These are phyloP conservation scores for Gracilaria gracilis DNA, from an alignment of 23 red algal species.

Conservation along the genomic window DNA sequence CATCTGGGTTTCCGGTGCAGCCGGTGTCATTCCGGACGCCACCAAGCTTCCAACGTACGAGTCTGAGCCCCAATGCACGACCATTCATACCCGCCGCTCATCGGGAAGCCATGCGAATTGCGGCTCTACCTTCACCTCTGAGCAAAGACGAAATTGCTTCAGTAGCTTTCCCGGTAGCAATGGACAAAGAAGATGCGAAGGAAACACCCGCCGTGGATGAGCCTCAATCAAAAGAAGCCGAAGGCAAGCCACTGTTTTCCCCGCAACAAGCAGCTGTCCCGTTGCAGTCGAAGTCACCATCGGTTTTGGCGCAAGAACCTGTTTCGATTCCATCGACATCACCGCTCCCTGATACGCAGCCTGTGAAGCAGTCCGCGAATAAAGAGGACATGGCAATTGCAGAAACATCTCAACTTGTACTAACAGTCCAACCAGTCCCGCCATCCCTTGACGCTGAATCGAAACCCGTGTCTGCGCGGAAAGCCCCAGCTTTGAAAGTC, in stretches of 20 bases:
- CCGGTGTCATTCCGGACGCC: constrained; percentile 52
- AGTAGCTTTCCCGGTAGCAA: neutral
- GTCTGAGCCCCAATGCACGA: constrained; percentile 16
- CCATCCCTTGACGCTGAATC: neutral
- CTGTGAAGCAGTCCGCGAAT: neutral
- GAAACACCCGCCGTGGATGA: neutral
- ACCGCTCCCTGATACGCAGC: neutral
- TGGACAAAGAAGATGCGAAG: neutral
- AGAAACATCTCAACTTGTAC: neutral
- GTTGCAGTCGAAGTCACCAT: neutral
- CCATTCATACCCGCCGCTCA: constrained; percentile 46
- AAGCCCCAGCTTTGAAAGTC: neutral
- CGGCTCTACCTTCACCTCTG: neutral
- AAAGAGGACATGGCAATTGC: neutral
- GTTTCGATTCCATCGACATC: neutral
- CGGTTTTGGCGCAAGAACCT: neutral
- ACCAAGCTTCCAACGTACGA: constrained; percentile 52
- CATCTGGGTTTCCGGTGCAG: constrained; percentile 5
- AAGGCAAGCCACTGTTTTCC: neutral
- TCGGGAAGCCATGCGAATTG: constrained; percentile 5
- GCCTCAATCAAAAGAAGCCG: neutral
- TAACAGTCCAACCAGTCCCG: neutral
- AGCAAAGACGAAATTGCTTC: neutral
- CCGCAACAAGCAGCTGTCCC: neutral
- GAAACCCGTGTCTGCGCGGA: neutral